Percentiles rank a stretch among this genome's conserved stretches.
These are phyloP conservation scores for Alternaria dauci DNA, from an alignment of 2,329 filamentous ascomycete genomes.

Conservation along the genomic window DNA sequence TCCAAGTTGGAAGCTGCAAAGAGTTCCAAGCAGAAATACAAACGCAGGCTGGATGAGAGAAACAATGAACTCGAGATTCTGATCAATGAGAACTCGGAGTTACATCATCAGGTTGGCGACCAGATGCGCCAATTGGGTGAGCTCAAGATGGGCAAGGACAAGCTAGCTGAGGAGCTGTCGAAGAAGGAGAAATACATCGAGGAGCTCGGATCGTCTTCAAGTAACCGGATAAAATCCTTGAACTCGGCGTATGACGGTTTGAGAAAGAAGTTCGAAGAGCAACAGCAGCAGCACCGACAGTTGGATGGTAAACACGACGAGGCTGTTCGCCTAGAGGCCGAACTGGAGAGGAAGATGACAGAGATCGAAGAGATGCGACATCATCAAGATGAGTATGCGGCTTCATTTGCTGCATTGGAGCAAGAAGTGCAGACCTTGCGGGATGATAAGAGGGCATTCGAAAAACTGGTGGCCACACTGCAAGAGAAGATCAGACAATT, in stretches of 20 bases:
- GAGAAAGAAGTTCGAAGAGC: slow-evolving; percentile 26
- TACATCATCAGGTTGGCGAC: slow-evolving; percentile 38
- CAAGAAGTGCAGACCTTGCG: slow-evolving; percentile 38
- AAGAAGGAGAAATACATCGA: slow-evolving; percentile 39
- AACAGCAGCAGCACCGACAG: slow-evolving; percentile 23
- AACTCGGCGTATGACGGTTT: slow-evolving; percentile 33
- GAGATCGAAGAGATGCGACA: slow-evolving; percentile 39
- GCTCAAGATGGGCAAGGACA: slow-evolving; percentile 33
- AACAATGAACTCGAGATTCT: slow-evolving; percentile 42
- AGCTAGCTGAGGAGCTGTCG: slow-evolving; percentile 35
- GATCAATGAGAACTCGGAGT: slow-evolving; percentile 37
- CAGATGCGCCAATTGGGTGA: slow-evolving; percentile 35
- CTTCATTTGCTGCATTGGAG: slow-evolving; percentile 39
- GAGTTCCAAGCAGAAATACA: slow-evolving; percentile 43
- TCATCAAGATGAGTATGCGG: slow-evolving; percentile 34
- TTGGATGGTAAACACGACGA: slow-evolving; percentile 17
- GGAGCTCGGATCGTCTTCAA: slow-evolving; percentile 34
- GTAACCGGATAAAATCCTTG: slow-evolving; percentile 32
- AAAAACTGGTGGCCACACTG: slow-evolving; percentile 40
- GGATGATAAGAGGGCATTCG: slow-evolving; percentile 45
- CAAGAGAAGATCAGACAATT: slow-evolving; percentile 43
- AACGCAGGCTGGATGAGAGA: slow-evolving; percentile 37
- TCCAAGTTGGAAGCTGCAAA: slow-evolving; percentile 39
- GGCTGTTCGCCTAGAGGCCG: slow-evolving; percentile 21
- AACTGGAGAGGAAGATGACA: slow-evolving; percentile 37